phyloP scores from a whole-genome alignment of 192 early-diverging fungal species.

The Funneliformis geosporum region DNA sequence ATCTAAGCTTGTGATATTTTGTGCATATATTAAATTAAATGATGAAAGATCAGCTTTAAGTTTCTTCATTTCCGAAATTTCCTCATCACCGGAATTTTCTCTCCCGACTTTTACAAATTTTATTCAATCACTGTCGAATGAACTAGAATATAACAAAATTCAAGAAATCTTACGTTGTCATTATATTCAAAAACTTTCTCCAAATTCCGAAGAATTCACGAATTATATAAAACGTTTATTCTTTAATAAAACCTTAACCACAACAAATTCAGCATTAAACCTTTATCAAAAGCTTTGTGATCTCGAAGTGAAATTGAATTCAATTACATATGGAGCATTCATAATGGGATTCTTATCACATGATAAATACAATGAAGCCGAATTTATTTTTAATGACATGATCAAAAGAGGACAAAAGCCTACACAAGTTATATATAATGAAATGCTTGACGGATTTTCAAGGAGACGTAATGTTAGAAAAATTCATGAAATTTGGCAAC shows the following conservation, averaged over 20 bases:
- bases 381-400: slow-evolving; percentile 2
- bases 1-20: background rate
- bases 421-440: background rate
- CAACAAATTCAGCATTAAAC: background rate
- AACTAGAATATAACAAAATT: background rate
- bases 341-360: slow-evolving; percentile 23
- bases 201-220: background rate
- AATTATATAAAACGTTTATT: background rate
- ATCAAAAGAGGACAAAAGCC: slow-evolving; percentile 7
- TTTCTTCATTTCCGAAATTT: background rate
- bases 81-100: background rate
- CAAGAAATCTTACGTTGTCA: background rate
- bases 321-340: slow-evolving; percentile 13
- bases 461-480: background rate
- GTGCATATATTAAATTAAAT: background rate
- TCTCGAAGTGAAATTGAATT: background rate
- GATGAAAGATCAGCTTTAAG: background rate
- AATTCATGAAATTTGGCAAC: slow-evolving; percentile 6
- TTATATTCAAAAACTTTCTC: background rate
- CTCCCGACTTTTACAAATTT: background rate
- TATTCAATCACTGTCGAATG: background rate
- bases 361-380: background rate
- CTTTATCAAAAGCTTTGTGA: background rate
- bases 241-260: background rate
- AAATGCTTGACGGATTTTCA: slow-evolving; percentile 19